Evolutionary conservation across 345 rosid genomes (phyloP).

Genomic region (Dipteronia sinensis): DNA sequence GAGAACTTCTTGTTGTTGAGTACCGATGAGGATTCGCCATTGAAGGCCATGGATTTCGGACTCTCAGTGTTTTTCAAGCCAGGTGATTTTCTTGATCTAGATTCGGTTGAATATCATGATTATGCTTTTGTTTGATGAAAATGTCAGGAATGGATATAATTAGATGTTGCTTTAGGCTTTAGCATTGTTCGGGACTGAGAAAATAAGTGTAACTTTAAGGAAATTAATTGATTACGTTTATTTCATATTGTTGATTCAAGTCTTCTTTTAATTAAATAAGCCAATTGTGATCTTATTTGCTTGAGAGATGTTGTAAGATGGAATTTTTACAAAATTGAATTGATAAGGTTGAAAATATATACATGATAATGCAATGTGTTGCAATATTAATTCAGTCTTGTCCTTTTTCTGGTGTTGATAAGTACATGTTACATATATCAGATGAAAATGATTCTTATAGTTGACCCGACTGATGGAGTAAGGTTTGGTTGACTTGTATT

Average conservation of each 20-base stretch:
- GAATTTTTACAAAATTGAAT: not conserved
- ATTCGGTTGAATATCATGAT: conserved; percentile 6
- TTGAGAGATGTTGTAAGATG: not conserved
- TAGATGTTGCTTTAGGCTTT: conserved; percentile 40
- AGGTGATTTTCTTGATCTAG: conserved; percentile 43
- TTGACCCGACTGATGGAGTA: no score
- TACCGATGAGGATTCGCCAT: conserved; percentile 70
- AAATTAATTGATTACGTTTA: no score
- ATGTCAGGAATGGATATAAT: no score
- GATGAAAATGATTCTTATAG: no score
- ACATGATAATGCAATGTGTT: not conserved
- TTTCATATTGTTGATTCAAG: not conserved
- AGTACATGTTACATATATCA: not conserved
- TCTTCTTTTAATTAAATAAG: not conserved
- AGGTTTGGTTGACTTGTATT: not conserved
- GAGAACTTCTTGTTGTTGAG: conserved; percentile 84
- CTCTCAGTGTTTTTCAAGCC: conserved; percentile 83
- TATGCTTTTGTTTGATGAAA: no score
- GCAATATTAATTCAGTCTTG: not conserved
- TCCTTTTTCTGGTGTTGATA: not conserved
- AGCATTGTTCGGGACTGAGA: no score
- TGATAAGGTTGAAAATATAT: not conserved
- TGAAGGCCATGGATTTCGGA: conserved; percentile 97
- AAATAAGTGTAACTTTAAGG: no score
- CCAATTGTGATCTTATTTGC: not conserved